Base-by-base conservation (phyloP, 768 basidiomycete genomes). In the Leccinum variicolor region DNA sequence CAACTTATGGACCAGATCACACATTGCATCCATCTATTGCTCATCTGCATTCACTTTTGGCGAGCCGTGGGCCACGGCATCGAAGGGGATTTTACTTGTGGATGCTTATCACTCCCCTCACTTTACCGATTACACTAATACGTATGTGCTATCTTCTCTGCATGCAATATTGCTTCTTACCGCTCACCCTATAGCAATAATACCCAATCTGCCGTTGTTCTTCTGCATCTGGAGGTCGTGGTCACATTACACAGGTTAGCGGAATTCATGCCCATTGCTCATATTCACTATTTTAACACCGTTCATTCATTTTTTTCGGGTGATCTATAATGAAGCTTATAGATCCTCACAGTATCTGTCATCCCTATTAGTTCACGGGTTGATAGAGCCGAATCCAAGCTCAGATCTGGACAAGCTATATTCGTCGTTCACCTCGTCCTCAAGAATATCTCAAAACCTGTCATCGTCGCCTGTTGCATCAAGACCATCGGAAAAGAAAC, bases 191-290 rank as follows among this genome's bases (percentile, higher is more conserved):
- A 26, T 57, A 92, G 90, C 90, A 25, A 67, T 92, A 46, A 83
- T 92, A 72, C 91, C 90, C 29, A 93, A 93, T 68, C 71, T 93
- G 21, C 90, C 90, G 0, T 87, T 93, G 69, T 90, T 93, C 76
- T 93, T 89, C 72, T 91, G 89, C 64, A 81, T 78, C 10, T 93
- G 90, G 90, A 79, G 90, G 46, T 85, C 89, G 45, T 93, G 90
- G 90, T 87, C 85, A 41, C 90, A 93, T 71, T 92, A 87, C 68
- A 82, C 78, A 80, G 89, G 90, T 89, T 56, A 60, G 71, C 31
- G 41, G 7, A 13, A 3, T 53, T 46, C 39, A 21, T 47, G 1
- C 9, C 15, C 10, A 26, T 56, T 45, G 28, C 8, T 47, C 26
- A 3, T 17, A 26, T 43, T 29, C 19, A 26, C 31, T 17, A 53